Evolutionary conservation across 441 rosid genomes (phyloP).

Genomic region (Pelargonium australe): DNA sequence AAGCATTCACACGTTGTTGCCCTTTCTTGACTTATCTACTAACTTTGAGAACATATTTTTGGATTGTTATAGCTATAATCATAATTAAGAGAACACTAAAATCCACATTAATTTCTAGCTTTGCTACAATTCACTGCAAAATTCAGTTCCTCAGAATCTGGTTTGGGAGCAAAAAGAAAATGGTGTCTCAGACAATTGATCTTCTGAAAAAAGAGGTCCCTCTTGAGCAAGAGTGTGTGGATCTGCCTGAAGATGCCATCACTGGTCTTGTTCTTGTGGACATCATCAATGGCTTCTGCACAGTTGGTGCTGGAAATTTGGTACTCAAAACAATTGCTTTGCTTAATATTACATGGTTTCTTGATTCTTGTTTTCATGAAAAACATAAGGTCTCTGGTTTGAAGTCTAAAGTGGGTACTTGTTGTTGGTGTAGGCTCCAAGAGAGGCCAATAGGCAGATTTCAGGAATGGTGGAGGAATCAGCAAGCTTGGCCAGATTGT

Average conservation of each 20-base stretch:
- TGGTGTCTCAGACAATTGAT: conserved; percentile 24
- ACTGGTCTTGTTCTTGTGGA: conserved; percentile 33
- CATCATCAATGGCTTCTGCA: conserved; percentile 33
- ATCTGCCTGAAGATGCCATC: conserved; percentile 18
- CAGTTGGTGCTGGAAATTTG: conserved; percentile 32
- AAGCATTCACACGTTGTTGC: too few species aligned
- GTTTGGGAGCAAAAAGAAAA: neutral
- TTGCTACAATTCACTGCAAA: too few species aligned
- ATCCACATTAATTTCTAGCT: too few species aligned
- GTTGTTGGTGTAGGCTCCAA: conserved; percentile 23
- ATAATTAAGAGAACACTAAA: too few species aligned
- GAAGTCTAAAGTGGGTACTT: too few species aligned
- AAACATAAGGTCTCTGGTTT: too few species aligned
- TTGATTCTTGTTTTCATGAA: too few species aligned
- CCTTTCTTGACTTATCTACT: too few species aligned
- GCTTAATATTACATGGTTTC: too few species aligned
- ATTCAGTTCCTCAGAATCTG: too few species aligned
- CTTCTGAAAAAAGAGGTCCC: conserved; percentile 29
- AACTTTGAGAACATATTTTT: too few species aligned
- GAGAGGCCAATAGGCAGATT: conserved; percentile 23
- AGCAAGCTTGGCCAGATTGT: conserved; percentile 20
- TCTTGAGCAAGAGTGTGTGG: conserved; percentile 20
- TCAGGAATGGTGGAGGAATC: conserved; percentile 25
- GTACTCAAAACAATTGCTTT: conserved; percentile 5
- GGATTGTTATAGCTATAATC: too few species aligned